These are phyloP conservation scores for Trichoderma koningiopsis DNA, from an alignment of 2,329 filamentous ascomycete species.

Conservation along the genomic window DNA sequence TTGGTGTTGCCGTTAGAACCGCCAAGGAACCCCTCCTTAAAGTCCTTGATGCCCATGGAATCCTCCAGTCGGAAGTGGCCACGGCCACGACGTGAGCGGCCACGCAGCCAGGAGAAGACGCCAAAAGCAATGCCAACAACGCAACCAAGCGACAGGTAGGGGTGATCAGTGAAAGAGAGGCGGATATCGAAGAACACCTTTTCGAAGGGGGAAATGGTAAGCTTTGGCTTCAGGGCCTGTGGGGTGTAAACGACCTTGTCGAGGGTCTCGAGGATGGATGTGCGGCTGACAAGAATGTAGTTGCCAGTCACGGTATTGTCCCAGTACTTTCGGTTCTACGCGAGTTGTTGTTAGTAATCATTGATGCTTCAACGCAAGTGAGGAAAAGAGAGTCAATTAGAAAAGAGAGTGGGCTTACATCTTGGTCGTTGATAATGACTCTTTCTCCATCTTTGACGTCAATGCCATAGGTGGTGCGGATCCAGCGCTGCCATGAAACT, in stretches of 20 bases:
- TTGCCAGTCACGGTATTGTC: constrained; percentile 87
- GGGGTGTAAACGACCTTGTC: constrained; percentile 69
- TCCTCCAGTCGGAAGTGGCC: constrained; percentile 66
- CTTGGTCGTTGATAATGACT: constrained; percentile 95
- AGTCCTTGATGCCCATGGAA: constrained; percentile 50
- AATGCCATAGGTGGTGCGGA: constrained; percentile 91
- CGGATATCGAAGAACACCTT: constrained; percentile 71
- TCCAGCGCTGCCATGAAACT: constrained; percentile 96
- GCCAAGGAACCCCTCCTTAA: constrained; percentile 68
- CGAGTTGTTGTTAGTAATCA: not conserved
- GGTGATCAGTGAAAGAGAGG: constrained; percentile 60
- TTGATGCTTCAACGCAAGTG: not conserved
- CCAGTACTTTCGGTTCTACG: constrained; percentile 89
- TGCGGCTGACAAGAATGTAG: constrained; percentile 84
- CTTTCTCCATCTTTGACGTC: constrained; percentile 85
- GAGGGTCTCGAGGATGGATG: constrained; percentile 86
- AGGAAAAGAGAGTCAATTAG: not conserved
- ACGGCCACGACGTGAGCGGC: constrained; percentile 55
- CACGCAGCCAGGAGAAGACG: constrained; percentile 55
- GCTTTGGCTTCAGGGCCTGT: constrained; percentile 73
- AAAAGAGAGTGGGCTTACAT: constrained; percentile 63
- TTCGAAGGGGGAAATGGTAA: constrained; percentile 71
- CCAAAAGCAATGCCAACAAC: constrained; percentile 59
- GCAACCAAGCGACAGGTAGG: constrained; percentile 59
- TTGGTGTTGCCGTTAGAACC: constrained; percentile 40